Evolutionary conservation across 768 basidiomycete species (phyloP), one percentile per base, ranked within the genome.

Genomic region (Boletus pseudopeckii): DNA sequence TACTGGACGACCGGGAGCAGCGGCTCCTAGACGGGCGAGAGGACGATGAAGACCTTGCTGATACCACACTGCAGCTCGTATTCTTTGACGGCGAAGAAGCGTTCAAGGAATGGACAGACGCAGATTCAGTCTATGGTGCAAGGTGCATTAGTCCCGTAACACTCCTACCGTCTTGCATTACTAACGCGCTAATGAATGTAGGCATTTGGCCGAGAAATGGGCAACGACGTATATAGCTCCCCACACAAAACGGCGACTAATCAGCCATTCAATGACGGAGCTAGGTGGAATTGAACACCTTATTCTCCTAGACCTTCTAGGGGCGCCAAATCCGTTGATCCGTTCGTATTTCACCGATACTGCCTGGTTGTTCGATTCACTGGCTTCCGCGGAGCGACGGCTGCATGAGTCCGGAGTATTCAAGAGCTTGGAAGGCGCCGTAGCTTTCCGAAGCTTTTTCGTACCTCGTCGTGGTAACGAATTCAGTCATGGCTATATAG

Each of bases 51-150:
- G 88, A 92, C 49, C 73, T 85, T 14, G 82, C 82, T 0, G 88
- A 90, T 52, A 92, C 89, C 18, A 96, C 95, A 4, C 71, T 99
- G 9, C 93, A 97, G 66, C 75, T 98, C 9, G 78, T 99, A 10
- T 96, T 98, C 68, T 96, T 99, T 54, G 97, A 99, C 63, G 97
- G 97, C 3, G 97, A 99, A 71, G 97, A 98, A 71, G 97, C 97
- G 0, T 98, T 96, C 71, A 77, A 83, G 44, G 76, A 81, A 26
- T 99, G 96, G 96, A 92, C 92, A 3, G 80, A 77, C 30, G 83
- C 80, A 3, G 96, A 99, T 71, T 95, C 92, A 1, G 85, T 92
- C 40, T 99, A 99, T 66, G 96, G 96, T n/a, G 87, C 96, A 38
- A 84, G 91, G 95, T 92, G 63, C 52, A 45, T 26, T 24, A 14